Conservation (phyloP, 1,284 basidiomycete species). For the Leccinum griseonigrum region DNA sequence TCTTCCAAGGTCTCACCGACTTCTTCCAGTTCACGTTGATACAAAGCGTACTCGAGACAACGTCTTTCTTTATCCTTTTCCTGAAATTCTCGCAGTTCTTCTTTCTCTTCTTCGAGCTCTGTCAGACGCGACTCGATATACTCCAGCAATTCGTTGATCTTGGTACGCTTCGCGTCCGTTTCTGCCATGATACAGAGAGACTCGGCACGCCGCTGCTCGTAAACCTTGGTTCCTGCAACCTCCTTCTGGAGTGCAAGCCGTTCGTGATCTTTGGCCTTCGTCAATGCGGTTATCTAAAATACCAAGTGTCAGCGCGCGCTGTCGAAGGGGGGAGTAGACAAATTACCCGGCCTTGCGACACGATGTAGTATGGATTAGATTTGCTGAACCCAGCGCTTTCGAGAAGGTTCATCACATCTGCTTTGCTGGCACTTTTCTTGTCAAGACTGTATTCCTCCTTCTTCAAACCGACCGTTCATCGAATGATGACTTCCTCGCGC, state of each 20-base stretch:
- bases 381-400: conserved; percentile 97
- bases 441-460: conserved; percentile 99
- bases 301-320: conserved; percentile 7
- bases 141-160: conserved; percentile 87
- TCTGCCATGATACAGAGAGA: conserved; percentile 96
- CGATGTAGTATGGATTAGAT: conserved; percentile 98
- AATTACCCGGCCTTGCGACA: conserved; percentile 92
- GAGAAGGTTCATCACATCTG: conserved; percentile 96
- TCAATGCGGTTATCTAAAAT: conserved; percentile 87
- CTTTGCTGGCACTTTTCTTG: conserved; percentile 93
- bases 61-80: conserved; percentile 93
- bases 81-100: conserved; percentile 96
- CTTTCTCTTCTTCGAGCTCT: conserved; percentile 97
- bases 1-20: conserved; percentile 81
- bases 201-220: conserved; percentile 92
- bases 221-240: conserved; percentile 97
- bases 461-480: conserved; percentile 94
- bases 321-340: background rate
- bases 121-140: conserved; percentile 89
- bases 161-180: conserved; percentile 88
- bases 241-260: conserved; percentile 93
- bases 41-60: conserved; percentile 94
- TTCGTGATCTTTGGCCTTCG: conserved; percentile 97
- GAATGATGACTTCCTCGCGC: conserved; percentile 79
- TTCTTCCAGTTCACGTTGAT: conserved; percentile 89